phyloP scores from a whole-genome alignment of 768 basidiomycete genomes.

The Mycena floridula region DNA sequence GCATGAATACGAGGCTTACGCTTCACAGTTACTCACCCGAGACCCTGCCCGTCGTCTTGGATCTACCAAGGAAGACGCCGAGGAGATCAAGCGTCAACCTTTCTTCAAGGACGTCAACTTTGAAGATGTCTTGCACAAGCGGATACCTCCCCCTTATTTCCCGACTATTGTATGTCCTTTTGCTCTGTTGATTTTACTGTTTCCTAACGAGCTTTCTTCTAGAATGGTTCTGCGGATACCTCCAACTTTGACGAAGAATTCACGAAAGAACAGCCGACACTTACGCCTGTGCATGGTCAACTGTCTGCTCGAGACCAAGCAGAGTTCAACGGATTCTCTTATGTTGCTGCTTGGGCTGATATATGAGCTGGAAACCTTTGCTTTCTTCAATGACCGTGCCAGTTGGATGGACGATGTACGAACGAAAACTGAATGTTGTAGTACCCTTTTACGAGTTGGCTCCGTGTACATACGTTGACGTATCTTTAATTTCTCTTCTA shows the following conservation, averaged over 20 bases:
- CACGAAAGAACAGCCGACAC: conserved; percentile 91
- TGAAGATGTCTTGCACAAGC: conserved; percentile 96
- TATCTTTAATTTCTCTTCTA: too few species aligned
- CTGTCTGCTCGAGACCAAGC: conserved; percentile 85
- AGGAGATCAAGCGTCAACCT: conserved; percentile 94
- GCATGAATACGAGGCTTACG: conserved; percentile 6
- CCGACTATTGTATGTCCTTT: conserved; percentile 77
- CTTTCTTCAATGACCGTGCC: too few species aligned
- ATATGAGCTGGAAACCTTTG: too few species aligned
- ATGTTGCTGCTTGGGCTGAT: conserved; percentile 74
- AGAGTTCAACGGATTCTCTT: conserved; percentile 97
- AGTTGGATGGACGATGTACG: too few species aligned
- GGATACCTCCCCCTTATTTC: conserved; percentile 96
- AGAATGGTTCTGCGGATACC: conserved; percentile 84
- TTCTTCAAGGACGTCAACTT: conserved; percentile 99
- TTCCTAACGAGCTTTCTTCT: conserved; percentile 9
- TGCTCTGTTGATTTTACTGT: neutral
- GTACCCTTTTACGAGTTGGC: too few species aligned
- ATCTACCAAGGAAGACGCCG: conserved; percentile 86
- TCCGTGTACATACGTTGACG: too few species aligned
- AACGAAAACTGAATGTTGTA: too few species aligned
- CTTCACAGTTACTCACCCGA: conserved; percentile 74
- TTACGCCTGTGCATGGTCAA: conserved; percentile 96
- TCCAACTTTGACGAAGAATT: conserved; percentile 98
- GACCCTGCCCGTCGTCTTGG: conserved; percentile 90